Evolutionary conservation across 352 stramenopile species (phyloP).

Genomic region (Phytophthora nicotianae): DNA sequence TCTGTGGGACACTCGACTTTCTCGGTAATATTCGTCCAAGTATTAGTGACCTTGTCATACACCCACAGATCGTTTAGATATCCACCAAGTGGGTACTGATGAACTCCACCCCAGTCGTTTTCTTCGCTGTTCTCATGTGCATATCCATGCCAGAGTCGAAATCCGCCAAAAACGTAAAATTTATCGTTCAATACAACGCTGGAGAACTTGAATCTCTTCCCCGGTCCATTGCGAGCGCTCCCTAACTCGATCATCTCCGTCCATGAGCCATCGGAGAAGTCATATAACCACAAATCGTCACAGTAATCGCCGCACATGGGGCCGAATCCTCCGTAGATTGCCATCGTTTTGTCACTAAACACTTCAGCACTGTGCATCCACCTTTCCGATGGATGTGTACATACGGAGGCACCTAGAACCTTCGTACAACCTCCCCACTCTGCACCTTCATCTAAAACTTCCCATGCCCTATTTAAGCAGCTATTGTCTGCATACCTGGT

Average conservation of each 20-base stretch:
- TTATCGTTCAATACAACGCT: conserved; percentile 67
- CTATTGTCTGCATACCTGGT: conserved; percentile 86
- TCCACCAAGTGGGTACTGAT: conserved; percentile 87
- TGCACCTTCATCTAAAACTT: conserved; percentile 80
- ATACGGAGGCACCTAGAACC: conserved; percentile 85
- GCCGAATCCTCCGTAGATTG: conserved; percentile 94
- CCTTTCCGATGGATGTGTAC: conserved; percentile 87
- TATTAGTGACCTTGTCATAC: conserved; percentile 65
- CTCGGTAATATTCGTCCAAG: conserved; percentile 80
- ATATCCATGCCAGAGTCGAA: conserved; percentile 96
- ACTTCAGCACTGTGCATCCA: conserved; percentile 91
- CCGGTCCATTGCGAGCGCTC: conserved; percentile 61
- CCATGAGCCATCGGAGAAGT: conserved; percentile 91
- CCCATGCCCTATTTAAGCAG: conserved; percentile 87
- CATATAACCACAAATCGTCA: conserved; percentile 95
- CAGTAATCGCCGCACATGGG: conserved; percentile 96
- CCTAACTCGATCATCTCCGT: conserved; percentile 84
- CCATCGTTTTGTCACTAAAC: conserved; percentile 91
- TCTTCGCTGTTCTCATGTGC: conserved; percentile 87
- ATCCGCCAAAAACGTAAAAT: conserved; percentile 92
- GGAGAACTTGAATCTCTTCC: conserved; percentile 94
- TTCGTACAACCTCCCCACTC: conserved; percentile 93
- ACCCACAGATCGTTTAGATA: conserved; percentile 96
- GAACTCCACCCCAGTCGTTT: conserved; percentile 83
- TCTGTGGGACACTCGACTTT: conserved; percentile 57